These are phyloP conservation scores for Komagataella kurtzmanii DNA, from an alignment of 805 yeast species.

Conservation along the genomic window DNA sequence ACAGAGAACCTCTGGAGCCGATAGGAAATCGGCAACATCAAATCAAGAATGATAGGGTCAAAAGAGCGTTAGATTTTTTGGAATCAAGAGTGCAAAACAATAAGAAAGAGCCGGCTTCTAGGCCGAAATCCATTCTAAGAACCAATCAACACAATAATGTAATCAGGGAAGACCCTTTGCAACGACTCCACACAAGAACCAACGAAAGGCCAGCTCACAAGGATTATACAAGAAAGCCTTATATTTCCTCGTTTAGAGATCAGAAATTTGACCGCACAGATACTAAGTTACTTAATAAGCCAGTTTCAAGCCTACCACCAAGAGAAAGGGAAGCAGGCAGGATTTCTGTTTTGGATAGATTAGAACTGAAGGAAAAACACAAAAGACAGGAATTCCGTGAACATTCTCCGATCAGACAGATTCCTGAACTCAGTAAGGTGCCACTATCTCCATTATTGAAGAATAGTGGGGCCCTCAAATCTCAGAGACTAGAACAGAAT, in stretches of 20 bases:
- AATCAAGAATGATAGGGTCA: neutral
- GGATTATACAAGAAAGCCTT: neutral
- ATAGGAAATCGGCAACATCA: neutral
- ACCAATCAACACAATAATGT: neutral
- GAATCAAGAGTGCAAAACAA: neutral
- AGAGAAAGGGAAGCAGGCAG: neutral
- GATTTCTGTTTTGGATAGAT: neutral
- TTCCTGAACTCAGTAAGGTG: neutral
- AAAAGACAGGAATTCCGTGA: neutral
- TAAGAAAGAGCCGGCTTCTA: neutral
- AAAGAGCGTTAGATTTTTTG: neutral
- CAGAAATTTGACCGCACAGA: neutral
- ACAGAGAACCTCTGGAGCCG: neutral
- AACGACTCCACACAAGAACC: neutral
- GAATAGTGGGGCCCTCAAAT: neutral
- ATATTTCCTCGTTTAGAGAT: neutral
- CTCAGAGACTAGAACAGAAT: neutral
- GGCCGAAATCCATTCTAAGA: neutral
- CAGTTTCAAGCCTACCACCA: neutral
- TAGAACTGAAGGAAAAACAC: neutral
- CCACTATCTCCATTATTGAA: neutral
- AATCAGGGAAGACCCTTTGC: neutral
- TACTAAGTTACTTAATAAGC: neutral
- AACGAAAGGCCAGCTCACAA: neutral
- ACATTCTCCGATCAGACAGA: neutral